phyloP scores from a whole-genome alignment of 331 rosid genomes.

The Quercus phellos region DNA sequence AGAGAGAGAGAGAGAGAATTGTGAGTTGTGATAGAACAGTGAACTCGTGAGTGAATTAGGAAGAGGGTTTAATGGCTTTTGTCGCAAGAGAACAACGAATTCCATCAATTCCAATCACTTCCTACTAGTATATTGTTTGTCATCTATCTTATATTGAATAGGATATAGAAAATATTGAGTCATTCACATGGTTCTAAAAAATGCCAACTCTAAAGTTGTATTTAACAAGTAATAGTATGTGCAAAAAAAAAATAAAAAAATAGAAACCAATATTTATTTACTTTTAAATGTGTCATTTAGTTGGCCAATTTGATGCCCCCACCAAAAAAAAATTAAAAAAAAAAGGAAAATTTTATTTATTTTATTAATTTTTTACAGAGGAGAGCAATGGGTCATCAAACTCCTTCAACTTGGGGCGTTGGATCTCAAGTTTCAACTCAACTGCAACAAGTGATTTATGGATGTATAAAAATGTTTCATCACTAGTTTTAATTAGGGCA shows the following conservation, averaged over 20 bases:
- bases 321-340: too few species aligned
- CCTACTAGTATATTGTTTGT: background rate
- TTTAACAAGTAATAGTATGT: background rate
- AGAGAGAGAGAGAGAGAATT: background rate
- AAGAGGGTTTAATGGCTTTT: background rate
- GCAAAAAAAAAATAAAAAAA: too few species aligned
- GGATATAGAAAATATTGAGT: too few species aligned
- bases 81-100: background rate
- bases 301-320: background rate
- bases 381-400: too few species aligned
- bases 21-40: background rate
- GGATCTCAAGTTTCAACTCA: too few species aligned
- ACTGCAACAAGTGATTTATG: too few species aligned
- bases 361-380: too few species aligned
- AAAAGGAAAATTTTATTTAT: too few species aligned
- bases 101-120: background rate
- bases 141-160: background rate
- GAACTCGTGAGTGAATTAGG: slow-evolving; percentile 10
- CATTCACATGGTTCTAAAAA: background rate
- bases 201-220: background rate
- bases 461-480: too few species aligned
- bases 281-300: background rate
- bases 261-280: too few species aligned
- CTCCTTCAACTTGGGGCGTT: too few species aligned
- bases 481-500: too few species aligned